Evolutionary conservation across 2,329 filamentous ascomycete genomes (phyloP).

Genomic region (Diaporthe sp.): DNA sequence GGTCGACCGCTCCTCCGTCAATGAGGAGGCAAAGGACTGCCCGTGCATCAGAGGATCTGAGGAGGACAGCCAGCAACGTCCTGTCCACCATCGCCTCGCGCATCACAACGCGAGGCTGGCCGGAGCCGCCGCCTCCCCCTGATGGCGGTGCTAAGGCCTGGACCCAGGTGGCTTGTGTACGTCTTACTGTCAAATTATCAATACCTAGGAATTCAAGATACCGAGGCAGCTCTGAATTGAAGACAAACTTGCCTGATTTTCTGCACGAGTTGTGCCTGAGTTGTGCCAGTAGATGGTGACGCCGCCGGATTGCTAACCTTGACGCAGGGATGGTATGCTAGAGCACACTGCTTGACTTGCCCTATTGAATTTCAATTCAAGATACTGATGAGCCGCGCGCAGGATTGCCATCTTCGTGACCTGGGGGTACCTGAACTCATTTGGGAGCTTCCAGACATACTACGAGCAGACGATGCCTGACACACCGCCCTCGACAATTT

Average conservation of each 20-base stretch:
- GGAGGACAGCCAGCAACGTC: conserved; percentile 40
- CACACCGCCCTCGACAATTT: conserved; percentile 54
- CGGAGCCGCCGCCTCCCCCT: conserved; percentile 59
- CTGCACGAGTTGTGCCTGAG: conserved; percentile 6
- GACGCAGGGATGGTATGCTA: conserved; percentile 37
- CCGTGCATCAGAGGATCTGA: conserved; percentile 33
- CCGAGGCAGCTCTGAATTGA: conserved; percentile 13
- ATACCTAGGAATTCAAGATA: conserved; percentile 21
- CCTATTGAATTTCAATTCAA: not conserved
- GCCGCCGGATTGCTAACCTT: conserved; percentile 24
- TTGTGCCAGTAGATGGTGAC: not conserved
- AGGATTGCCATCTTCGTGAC: conserved; percentile 62
- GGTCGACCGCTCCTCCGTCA: conserved; percentile 14
- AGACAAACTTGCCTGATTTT: conserved; percentile 22
- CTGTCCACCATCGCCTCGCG: conserved; percentile 43
- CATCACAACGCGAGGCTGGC: conserved; percentile 55
- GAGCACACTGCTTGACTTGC: not conserved
- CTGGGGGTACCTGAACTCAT: conserved; percentile 67
- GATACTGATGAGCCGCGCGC: conserved; percentile 41
- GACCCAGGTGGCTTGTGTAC: conserved; percentile 49
- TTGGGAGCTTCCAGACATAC: conserved; percentile 67
- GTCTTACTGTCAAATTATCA: conserved; percentile 12
- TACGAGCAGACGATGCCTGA: conserved; percentile 56
- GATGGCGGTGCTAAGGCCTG: conserved; percentile 61
- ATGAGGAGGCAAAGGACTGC: conserved; percentile 31